These are phyloP conservation scores for Mortierella antarctica DNA, from an alignment of 192 early-diverging fungal species.

Conservation along the genomic window DNA sequence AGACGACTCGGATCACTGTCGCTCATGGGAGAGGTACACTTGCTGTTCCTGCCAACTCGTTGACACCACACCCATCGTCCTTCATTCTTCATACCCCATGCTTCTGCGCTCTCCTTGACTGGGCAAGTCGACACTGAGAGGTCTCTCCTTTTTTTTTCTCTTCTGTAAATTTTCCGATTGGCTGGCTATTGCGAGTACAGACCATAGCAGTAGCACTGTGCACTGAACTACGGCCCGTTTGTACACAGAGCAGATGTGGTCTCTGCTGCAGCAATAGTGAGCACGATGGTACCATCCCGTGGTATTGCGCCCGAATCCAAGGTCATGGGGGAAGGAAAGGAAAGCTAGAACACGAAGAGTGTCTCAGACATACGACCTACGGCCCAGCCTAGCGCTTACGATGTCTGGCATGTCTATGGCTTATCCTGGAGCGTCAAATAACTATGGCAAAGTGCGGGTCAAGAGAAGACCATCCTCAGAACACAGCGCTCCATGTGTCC, in stretches of 20 bases:
- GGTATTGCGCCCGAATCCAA: background rate
- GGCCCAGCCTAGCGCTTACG: background rate
- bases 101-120: too few relatives aligned
- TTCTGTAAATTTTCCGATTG: slow-evolving; percentile 12
- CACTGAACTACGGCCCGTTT: background rate
- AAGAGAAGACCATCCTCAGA: too few relatives aligned
- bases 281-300: background rate
- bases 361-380: background rate
- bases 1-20: too few relatives aligned
- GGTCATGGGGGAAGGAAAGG: background rate
- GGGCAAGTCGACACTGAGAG: too few relatives aligned
- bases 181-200: background rate
- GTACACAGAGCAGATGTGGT: background rate
- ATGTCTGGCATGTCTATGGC: background rate
- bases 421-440: background rate
- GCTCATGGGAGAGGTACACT: too few relatives aligned
- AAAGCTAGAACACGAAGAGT: too few relatives aligned
- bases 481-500: too few relatives aligned
- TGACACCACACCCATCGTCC: too few relatives aligned
- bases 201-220: background rate
- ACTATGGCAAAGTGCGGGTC: too few relatives aligned
- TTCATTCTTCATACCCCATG: too few relatives aligned
- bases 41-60: too few relatives aligned
- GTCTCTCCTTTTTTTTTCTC: too few relatives aligned
- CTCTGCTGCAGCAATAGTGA: background rate